These are phyloP conservation scores for Yamadazyma membranifaciens DNA, from an alignment of 1,139 yeast species.

Conservation along the genomic window DNA sequence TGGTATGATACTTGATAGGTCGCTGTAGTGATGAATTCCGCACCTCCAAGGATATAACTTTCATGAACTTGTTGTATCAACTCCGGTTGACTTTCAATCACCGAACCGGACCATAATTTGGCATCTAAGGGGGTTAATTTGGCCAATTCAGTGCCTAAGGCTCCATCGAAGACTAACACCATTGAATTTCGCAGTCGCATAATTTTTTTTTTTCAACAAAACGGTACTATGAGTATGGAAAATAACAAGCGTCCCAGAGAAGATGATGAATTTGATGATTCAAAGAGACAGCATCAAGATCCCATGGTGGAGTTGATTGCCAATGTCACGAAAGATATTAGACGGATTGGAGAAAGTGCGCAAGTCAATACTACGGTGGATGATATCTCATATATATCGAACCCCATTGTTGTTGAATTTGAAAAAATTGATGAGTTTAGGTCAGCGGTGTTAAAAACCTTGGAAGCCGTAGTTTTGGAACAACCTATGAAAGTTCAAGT, in stretches of 20 bases:
- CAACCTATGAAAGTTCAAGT: constrained; percentile 88
- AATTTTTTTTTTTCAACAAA: neutral
- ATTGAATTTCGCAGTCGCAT: constrained; percentile 6
- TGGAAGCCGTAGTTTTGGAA: constrained; percentile 71
- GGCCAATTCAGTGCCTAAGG: constrained; percentile 31
- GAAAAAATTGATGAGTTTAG: constrained; percentile 66
- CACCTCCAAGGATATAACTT: constrained; percentile 52
- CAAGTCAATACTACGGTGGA: constrained; percentile 53
- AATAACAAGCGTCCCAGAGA: constrained; percentile 14
- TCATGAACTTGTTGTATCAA: constrained; percentile 49
- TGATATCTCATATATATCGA: constrained; percentile 65
- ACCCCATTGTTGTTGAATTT: constrained; percentile 66
- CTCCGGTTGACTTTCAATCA: constrained; percentile 46
- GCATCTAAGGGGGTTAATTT: constrained; percentile 13
- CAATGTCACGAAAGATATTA: constrained; percentile 53
- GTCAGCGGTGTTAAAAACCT: constrained; percentile 56
- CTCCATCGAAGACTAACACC: constrained; percentile 26
- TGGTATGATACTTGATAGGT: constrained; percentile 60
- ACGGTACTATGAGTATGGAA: constrained; percentile 1
- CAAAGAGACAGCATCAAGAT: constrained; percentile 40
- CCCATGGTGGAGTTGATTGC: constrained; percentile 42
- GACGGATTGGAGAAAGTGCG: constrained; percentile 64
- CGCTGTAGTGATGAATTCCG: constrained; percentile 55
- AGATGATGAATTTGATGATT: constrained; percentile 11
- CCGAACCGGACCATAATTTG: constrained; percentile 60